Conservation (phyloP, 2,329 filamentous ascomycete genomes). For the Beauveria scarabaeidicola region DNA sequence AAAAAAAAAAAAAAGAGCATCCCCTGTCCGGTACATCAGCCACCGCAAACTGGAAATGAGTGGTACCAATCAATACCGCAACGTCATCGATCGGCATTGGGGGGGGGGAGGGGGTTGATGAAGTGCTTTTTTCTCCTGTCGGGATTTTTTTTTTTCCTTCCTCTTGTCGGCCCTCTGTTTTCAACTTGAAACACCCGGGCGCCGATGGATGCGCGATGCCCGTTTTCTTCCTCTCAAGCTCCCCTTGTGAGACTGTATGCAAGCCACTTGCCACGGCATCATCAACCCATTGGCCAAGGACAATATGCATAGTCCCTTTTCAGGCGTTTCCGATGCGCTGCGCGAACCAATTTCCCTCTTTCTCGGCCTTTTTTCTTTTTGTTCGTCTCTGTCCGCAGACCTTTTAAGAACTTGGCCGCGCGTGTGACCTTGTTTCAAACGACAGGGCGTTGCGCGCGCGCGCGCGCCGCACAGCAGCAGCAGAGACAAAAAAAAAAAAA, state of each 20-base stretch:
- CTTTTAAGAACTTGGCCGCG: background rate
- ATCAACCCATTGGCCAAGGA: no score
- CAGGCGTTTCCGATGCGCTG: no score
- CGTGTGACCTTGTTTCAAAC: constrained; percentile 4
- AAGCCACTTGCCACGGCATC: no score
- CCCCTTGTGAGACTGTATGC: no score
- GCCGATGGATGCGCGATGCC: background rate
- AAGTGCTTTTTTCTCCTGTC: background rate
- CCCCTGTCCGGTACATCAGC: background rate
- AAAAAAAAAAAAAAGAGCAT: background rate
- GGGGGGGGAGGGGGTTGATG: background rate
- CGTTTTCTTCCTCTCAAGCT: background rate
- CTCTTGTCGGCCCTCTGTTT: background rate
- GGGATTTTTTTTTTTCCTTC: background rate
- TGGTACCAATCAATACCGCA: background rate
- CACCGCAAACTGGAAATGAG: background rate
- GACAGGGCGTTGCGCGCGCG: background rate
- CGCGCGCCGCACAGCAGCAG: no score
- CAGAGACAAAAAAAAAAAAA: no score
- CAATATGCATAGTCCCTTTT: no score
- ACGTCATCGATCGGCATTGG: constrained; percentile 7
- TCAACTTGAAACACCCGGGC: background rate
- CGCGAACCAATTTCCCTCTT: no score
- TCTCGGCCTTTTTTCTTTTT: background rate
- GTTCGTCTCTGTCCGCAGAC: background rate